These are phyloP conservation scores for Rhizopogon rudus DNA, from an alignment of 768 basidiomycete genomes.

Conservation along the genomic window DNA sequence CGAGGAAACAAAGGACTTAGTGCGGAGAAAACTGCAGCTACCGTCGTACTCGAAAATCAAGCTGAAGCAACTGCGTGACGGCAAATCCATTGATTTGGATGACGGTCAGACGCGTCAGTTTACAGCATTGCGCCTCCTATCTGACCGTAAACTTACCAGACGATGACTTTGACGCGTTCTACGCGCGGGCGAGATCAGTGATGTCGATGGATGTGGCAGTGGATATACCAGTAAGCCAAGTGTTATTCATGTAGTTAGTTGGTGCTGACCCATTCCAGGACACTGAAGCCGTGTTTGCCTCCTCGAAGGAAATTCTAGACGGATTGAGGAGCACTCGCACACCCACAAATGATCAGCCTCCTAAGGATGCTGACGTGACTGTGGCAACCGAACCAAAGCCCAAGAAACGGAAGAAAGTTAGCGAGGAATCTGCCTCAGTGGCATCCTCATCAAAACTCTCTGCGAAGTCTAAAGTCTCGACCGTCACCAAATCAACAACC, in stretches of 20 bases:
- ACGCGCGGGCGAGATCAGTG: slow-evolving; percentile 34
- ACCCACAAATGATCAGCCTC: neutral
- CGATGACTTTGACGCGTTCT: slow-evolving; percentile 77
- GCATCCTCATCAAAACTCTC: neutral
- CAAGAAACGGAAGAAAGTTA: slow-evolving; percentile 8
- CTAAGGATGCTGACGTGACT: neutral
- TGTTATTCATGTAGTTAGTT: neutral
- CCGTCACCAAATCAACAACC: neutral
- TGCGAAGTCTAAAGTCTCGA: slow-evolving; percentile 4
- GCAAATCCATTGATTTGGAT: slow-evolving; percentile 59
- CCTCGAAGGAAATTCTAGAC: neutral
- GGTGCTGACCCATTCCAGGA: neutral
- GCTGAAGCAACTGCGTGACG: slow-evolving; percentile 51
- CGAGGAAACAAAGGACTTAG: slow-evolving; percentile 48
- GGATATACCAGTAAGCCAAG: slow-evolving; percentile 3
- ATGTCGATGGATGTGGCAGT: slow-evolving; percentile 34
- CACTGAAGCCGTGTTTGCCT: too few relatives aligned
- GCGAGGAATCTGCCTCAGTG: neutral
- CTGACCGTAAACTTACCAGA: slow-evolving; percentile 36
- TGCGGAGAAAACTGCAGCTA: slow-evolving; percentile 59
- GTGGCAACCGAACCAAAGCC: neutral
- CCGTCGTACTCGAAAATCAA: slow-evolving; percentile 28
- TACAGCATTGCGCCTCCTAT: neutral
- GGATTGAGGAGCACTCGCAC: slow-evolving; percentile 7
- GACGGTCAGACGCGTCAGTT: slow-evolving; percentile 47